phyloP scores from a whole-genome alignment of 345 rosid species.

The Kandelia obovata region DNA sequence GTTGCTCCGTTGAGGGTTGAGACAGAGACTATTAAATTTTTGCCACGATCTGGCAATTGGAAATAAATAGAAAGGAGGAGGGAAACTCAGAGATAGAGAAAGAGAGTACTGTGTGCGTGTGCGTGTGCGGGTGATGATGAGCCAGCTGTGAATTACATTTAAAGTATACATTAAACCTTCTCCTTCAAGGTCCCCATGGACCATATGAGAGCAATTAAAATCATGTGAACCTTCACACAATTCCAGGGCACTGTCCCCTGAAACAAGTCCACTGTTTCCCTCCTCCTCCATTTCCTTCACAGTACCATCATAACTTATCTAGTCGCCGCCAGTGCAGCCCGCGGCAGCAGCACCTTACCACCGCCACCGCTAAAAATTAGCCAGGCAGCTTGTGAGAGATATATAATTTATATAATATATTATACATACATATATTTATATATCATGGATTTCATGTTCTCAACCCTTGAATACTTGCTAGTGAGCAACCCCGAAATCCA shows the following conservation, averaged over 20 bases:
- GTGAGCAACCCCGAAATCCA: slow-evolving; percentile 52
- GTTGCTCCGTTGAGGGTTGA: too few species aligned
- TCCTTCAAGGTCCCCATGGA: not conserved
- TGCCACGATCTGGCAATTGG: not conserved
- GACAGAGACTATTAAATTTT: not conserved
- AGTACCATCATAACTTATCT: too few species aligned
- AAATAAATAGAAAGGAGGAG: slow-evolving; percentile 11
- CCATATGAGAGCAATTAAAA: too few species aligned
- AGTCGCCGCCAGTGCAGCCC: too few species aligned
- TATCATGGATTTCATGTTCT: slow-evolving; percentile 14
- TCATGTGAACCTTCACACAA: too few species aligned
- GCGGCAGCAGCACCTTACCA: not conserved
- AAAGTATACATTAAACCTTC: not conserved
- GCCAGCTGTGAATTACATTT: not conserved
- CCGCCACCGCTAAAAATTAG: not conserved
- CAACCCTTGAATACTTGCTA: slow-evolving; percentile 44
- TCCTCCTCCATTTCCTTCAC: too few species aligned
- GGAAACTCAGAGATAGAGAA: too few species aligned
- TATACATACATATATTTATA: too few species aligned
- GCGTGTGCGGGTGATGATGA: not conserved
- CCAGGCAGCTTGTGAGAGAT: too few species aligned
- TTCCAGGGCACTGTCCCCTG: not conserved
- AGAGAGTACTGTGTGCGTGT: not conserved
- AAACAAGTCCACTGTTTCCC: not conserved
- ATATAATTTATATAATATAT: too few species aligned